phyloP scores from a whole-genome alignment of 2,329 filamentous ascomycete genomes.

The Claviceps sp. region DNA sequence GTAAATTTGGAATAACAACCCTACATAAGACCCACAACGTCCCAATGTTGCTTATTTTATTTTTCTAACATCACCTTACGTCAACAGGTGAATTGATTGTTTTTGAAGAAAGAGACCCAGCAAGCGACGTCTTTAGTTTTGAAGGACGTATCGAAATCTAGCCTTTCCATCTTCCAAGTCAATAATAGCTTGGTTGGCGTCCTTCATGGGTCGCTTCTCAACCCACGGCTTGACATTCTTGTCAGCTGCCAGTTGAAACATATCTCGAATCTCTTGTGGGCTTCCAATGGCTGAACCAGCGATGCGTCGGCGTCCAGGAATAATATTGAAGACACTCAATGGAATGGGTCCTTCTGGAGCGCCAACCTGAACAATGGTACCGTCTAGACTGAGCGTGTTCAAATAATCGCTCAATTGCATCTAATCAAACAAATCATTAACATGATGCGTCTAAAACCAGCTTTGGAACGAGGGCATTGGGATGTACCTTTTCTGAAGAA shows the following conservation, averaged over 20 bases:
- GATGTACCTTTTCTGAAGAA: conserved; percentile 20
- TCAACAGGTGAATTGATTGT: neutral
- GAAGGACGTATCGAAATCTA: conserved; percentile 33
- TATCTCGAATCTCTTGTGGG: conserved; percentile 44
- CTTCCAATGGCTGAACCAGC: conserved; percentile 33
- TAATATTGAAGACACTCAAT: conserved; percentile 30
- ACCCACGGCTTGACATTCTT: conserved; percentile 44
- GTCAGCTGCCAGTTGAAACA: conserved; percentile 43
- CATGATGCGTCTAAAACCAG: neutral
- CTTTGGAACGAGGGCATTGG: neutral
- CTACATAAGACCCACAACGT: neutral
- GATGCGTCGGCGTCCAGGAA: conserved; percentile 37
- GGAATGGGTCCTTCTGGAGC: conserved; percentile 11
- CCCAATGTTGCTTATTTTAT: neutral
- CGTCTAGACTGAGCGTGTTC: conserved; percentile 41
- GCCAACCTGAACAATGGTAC: conserved; percentile 53
- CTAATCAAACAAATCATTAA: conserved; percentile 2
- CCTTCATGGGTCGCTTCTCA: conserved; percentile 38
- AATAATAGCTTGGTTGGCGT: conserved; percentile 41
- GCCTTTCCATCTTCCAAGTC: conserved; percentile 43
- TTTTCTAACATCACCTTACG: neutral
- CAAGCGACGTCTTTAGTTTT: conserved; percentile 19
- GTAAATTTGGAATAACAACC: too few species aligned
- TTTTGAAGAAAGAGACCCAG: neutral
- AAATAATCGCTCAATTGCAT: conserved; percentile 53